Evolutionary conservation across 805 yeast species (phyloP).

Genomic region (Sungouiella blattae): DNA sequence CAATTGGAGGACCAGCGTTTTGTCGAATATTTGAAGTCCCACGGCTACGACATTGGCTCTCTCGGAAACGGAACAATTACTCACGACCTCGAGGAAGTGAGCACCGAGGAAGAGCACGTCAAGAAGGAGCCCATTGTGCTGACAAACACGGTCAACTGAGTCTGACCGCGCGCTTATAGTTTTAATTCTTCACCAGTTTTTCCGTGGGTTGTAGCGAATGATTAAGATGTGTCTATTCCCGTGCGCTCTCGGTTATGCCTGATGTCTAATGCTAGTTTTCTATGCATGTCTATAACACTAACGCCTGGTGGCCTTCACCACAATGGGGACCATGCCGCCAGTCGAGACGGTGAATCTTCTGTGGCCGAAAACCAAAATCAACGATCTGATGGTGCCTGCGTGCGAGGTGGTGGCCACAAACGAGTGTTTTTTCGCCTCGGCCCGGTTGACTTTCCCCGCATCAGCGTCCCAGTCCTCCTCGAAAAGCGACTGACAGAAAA

Average conservation of each 20-base stretch:
- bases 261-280: too few relatives aligned
- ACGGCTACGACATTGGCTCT: constrained; percentile 67
- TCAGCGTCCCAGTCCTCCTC: constrained; percentile 19
- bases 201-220: too few relatives aligned
- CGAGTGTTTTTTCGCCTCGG: constrained; percentile 18
- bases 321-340: constrained; percentile 62
- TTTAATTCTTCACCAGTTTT: too few relatives aligned
- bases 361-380: constrained; percentile 50
- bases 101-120: not conserved
- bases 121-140: not conserved
- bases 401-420: constrained; percentile 53
- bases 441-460: constrained; percentile 16
- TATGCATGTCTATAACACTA: too few relatives aligned
- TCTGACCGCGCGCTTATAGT: too few relatives aligned
- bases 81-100: not conserved
- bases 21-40: constrained; percentile 56
- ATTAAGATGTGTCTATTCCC: too few relatives aligned
- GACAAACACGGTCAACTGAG: too few relatives aligned
- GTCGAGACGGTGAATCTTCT: constrained; percentile 58
- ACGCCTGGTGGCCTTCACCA: constrained; percentile 42
- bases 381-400: constrained; percentile 55
- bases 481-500: constrained; percentile 38
- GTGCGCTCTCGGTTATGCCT: too few relatives aligned
- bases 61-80: constrained; percentile 41
- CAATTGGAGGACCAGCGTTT: constrained; percentile 73